A percentile compares a stretch with the other conserved stretches of the same genome.
These are phyloP conservation scores for Ocimum tenuiflorum DNA, from an alignment of 257 asterid genomes.

Conservation along the genomic window DNA sequence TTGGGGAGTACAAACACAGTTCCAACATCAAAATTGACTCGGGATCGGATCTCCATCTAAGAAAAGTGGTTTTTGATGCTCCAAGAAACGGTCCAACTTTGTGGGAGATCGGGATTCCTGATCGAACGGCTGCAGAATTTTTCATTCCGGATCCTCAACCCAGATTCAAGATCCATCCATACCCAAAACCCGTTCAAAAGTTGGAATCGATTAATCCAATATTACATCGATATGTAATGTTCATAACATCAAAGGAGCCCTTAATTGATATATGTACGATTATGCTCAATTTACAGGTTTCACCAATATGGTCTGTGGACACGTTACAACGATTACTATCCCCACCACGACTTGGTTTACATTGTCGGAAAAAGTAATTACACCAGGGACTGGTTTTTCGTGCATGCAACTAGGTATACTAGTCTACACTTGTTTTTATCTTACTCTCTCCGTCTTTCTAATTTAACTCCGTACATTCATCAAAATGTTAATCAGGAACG, in stretches of 20 bases:
- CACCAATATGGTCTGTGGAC: slow-evolving; percentile 61
- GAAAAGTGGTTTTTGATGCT: slow-evolving; percentile 36
- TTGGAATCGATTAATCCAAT: neutral
- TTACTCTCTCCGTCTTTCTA: neutral
- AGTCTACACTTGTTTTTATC: too few species aligned
- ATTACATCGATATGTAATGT: too few species aligned
- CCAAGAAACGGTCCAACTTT: slow-evolving; percentile 53
- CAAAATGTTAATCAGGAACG: slow-evolving; percentile 1
- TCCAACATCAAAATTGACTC: slow-evolving; percentile 25
- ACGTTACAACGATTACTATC: slow-evolving; percentile 38
- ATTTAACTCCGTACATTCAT: neutral
- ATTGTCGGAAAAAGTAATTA: slow-evolving; percentile 38
- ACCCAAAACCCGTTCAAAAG: slow-evolving; percentile 22
- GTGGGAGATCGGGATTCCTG: slow-evolving; percentile 76
- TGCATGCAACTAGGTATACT: slow-evolving; percentile 47
- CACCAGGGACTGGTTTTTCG: slow-evolving; percentile 53
- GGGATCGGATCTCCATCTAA: slow-evolving; percentile 25
- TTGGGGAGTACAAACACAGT: slow-evolving; percentile 57
- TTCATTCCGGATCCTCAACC: slow-evolving; percentile 42
- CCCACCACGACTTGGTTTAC: slow-evolving; percentile 36
- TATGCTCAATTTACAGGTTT: slow-evolving; percentile 25
- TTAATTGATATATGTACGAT: neutral
- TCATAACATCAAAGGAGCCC: too few species aligned
- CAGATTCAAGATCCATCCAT: slow-evolving; percentile 22
- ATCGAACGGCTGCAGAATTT: slow-evolving; percentile 58